Evolutionary conservation across 129 eudicot genomes (phyloP).

Genomic region (Flaveria robusta): DNA sequence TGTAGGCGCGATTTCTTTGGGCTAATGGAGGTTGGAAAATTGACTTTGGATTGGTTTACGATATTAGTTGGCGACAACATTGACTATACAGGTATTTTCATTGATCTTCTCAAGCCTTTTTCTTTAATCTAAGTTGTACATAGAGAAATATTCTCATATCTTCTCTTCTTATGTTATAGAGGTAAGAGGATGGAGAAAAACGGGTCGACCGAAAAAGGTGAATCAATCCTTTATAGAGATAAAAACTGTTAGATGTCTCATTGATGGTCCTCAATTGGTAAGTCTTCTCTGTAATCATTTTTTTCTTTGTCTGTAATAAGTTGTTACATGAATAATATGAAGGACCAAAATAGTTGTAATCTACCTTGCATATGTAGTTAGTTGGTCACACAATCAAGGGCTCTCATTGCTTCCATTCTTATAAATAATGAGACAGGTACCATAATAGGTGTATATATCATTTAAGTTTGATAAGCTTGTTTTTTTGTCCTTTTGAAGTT

Average conservation of each 20-base stretch:
- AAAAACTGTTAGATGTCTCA: slow-evolving; percentile 11
- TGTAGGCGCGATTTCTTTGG: slow-evolving; percentile 24
- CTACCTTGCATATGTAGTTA: background rate
- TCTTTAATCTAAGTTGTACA: background rate
- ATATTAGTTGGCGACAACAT: slow-evolving; percentile 28
- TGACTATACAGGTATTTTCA: slow-evolving; percentile 2
- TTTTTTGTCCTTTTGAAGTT: too few relatives aligned
- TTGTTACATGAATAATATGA: background rate
- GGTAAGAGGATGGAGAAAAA: slow-evolving; percentile 29
- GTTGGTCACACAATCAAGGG: too few relatives aligned
- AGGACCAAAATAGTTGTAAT: background rate
- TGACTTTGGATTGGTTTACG: slow-evolving; percentile 24
- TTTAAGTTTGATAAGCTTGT: too few relatives aligned
- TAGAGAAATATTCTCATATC: background rate
- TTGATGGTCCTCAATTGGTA: slow-evolving; percentile 13
- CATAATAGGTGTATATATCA: too few relatives aligned
- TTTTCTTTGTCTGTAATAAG: background rate
- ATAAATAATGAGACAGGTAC: background rate
- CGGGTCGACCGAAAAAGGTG: slow-evolving; percentile 6
- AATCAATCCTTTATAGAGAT: slow-evolving; percentile 13
- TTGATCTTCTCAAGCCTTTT: background rate
- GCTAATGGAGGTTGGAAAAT: slow-evolving; percentile 28
- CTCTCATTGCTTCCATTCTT: background rate
- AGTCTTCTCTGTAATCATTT: background rate
- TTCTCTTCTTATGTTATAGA: background rate